Percentiles rank a stretch among this genome's conserved stretches.
phyloP scores from a whole-genome alignment of 805 yeast genomes.

The Teunomyces cretensis region DNA sequence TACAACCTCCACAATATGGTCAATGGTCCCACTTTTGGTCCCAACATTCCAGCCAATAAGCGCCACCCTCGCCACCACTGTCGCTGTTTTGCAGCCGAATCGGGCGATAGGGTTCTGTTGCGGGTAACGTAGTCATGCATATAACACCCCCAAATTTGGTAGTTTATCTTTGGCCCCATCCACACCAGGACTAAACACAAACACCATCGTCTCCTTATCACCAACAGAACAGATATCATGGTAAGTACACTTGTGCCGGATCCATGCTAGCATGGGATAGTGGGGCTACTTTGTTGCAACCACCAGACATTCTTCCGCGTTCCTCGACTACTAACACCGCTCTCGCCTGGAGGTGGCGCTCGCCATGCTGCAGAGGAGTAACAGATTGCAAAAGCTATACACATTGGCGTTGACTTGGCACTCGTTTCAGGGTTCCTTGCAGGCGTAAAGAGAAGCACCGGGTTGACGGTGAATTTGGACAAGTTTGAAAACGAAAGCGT shows the following conservation, averaged over 20 bases:
- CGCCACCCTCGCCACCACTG: neutral
- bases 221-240: neutral
- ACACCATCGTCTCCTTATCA: neutral
- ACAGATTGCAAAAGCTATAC: slow-evolving; percentile 54
- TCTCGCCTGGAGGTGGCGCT: neutral
- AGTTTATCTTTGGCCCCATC: neutral
- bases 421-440: slow-evolving; percentile 67
- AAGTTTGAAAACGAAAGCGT: slow-evolving; percentile 43
- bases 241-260: neutral
- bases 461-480: slow-evolving; percentile 57
- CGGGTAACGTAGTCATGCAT: neutral
- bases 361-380: neutral
- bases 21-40: neutral
- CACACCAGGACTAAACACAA: no score
- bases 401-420: slow-evolving; percentile 57
- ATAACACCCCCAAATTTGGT: neutral
- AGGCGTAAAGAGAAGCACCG: slow-evolving; percentile 72
- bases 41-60: neutral
- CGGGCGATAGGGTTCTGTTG: neutral
- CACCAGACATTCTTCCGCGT: no score
- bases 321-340: neutral
- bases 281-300: no score
- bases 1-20: neutral
- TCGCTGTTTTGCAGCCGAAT: neutral
- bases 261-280: no score